A percentile compares a stretch with the other conserved stretches of the same genome.
Conservation (phyloP, 2,329 filamentous ascomycete species). For the Neopestalotiopsis sp. region DNA sequence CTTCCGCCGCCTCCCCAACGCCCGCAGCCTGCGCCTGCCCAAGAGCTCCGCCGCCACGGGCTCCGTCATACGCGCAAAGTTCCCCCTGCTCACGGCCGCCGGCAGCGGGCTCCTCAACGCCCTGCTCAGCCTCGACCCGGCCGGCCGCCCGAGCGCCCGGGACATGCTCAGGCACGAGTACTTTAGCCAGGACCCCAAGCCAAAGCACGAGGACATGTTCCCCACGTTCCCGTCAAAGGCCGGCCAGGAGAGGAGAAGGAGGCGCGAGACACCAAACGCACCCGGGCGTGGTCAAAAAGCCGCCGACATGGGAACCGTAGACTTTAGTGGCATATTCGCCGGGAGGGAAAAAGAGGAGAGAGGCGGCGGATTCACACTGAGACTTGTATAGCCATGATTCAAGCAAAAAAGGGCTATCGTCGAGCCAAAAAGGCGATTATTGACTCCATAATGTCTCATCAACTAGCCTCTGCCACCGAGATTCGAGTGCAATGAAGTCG, state of each 20-base stretch:
- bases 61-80: slow-evolving; percentile 74
- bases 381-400: slow-evolving; percentile 54
- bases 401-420: neutral
- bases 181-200: slow-evolving; percentile 86
- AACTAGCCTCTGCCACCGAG: no score
- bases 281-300: slow-evolving; percentile 77
- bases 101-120: slow-evolving; percentile 73
- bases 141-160: slow-evolving; percentile 69
- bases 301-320: slow-evolving; percentile 58
- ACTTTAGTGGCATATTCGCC: slow-evolving; percentile 76
- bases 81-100: slow-evolving; percentile 80
- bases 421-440: neutral
- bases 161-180: slow-evolving; percentile 82
- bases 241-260: slow-evolving; percentile 81
- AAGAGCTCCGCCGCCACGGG: slow-evolving; percentile 44
- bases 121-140: slow-evolving; percentile 78
- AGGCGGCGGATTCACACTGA: slow-evolving; percentile 70
- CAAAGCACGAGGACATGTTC: slow-evolving; percentile 91
- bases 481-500: neutral
- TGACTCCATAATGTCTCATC: neutral
- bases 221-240: slow-evolving; percentile 97
- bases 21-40: slow-evolving; percentile 77
- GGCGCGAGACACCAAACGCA: slow-evolving; percentile 79
- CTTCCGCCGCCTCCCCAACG: slow-evolving; percentile 88
- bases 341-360: slow-evolving; percentile 68